Evolutionary conservation across 805 yeast species (phyloP).

Genomic region (Sungouiella thailandica): DNA sequence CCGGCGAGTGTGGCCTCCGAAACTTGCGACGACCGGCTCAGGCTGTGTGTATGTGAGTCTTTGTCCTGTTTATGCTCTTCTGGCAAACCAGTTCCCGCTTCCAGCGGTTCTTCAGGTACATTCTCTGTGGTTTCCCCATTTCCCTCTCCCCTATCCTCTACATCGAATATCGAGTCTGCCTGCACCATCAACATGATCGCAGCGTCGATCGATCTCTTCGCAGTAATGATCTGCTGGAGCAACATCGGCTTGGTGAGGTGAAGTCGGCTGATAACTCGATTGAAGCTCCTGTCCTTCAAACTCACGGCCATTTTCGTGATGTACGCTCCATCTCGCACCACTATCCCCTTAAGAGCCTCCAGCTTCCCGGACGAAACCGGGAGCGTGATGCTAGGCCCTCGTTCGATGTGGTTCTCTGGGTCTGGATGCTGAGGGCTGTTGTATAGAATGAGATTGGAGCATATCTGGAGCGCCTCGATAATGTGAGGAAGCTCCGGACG

Average conservation of each 20-base stretch:
- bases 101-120: neutral
- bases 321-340: constrained; percentile 51
- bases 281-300: constrained; percentile 39
- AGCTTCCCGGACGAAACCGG: constrained; percentile 54
- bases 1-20: neutral
- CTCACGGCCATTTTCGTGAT: constrained; percentile 44
- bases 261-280: constrained; percentile 25
- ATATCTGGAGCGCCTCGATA: constrained; percentile 33
- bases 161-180: constrained; percentile 16
- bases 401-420: constrained; percentile 17
- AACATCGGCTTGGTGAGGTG: constrained; percentile 28
- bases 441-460: constrained; percentile 31
- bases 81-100: neutral
- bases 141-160: no score
- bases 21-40: no score
- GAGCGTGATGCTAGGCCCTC: constrained; percentile 43
- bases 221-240: constrained; percentile 43
- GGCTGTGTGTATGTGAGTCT: no score
- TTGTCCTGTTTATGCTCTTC: neutral
- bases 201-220: constrained; percentile 38
- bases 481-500: constrained; percentile 16
- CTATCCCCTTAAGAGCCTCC: constrained; percentile 55
- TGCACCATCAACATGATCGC: constrained; percentile 23
- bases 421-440: constrained; percentile 35
- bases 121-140: neutral